Conservation (phyloP, 23 red algal genomes). For the Gracilaria caudata region DNA sequence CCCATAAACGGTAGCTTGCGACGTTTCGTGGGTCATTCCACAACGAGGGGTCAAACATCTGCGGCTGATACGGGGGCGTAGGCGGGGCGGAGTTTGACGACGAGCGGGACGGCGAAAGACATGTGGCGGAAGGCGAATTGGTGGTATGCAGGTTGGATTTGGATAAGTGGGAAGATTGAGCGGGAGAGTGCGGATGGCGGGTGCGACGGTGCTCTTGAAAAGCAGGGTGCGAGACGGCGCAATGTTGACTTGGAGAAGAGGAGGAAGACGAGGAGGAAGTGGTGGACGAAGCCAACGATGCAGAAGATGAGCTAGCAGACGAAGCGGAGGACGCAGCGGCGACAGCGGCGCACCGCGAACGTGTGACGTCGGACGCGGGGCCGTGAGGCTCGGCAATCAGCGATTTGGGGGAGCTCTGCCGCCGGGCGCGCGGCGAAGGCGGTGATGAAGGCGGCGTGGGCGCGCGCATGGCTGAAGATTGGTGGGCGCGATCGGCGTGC, state of each 20-base stretch:
- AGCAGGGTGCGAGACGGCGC: neutral
- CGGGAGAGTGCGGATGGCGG: neutral
- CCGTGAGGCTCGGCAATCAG: neutral
- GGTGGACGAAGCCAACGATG: neutral
- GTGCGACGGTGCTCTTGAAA: constrained; percentile 1
- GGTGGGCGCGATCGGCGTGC: constrained; percentile 14
- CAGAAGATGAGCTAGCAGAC: neutral
- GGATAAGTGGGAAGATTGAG: neutral
- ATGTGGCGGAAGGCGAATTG: constrained; percentile 16
- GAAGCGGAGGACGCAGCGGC: neutral
- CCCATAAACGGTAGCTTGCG: constrained; percentile 67
- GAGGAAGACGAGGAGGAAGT: neutral
- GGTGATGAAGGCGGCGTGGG: constrained; percentile 6
- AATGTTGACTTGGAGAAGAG: neutral
- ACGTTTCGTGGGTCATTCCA: constrained; percentile 63
- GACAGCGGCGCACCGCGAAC: neutral
- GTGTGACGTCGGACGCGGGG: too few species aligned
- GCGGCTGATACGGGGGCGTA: constrained; percentile 12
- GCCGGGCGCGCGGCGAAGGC: neutral
- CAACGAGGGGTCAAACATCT: constrained; percentile 33
- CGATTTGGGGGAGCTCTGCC: too few species aligned
- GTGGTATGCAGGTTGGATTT: neutral
- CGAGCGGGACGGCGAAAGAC: constrained; percentile 11
- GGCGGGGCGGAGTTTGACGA: constrained; percentile 7
- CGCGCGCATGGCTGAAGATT: neutral